Base-by-base conservation (phyloP, 108 stramenopile genomes). In the Nannochloropsis salina region DNA sequence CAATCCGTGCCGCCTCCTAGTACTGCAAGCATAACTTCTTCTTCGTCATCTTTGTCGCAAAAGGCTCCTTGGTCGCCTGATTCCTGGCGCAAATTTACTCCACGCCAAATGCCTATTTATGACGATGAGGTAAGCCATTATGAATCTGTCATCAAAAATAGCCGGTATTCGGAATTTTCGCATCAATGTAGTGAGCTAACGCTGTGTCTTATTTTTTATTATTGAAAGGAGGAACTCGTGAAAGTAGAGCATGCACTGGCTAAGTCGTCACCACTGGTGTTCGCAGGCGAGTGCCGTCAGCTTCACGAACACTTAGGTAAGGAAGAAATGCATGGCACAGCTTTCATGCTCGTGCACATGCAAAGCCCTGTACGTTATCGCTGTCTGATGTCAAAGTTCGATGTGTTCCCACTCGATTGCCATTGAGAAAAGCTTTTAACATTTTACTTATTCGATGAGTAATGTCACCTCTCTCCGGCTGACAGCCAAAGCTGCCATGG, bases 401-500 rank as follows among this genome's bases (percentile, higher is more conserved):
- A 31, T 31, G 31, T 31, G 31, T 31, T 31, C 31, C 31, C 31
- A 31, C 31, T 31, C 31, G 31, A 31, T 31, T 31, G 31, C 31
- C 31, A 31, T 31, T 31, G 31, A 31, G 31, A 31, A 31, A 31
- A 31, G 31, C 31, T 31, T 31, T 31, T 31, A 31, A 31, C 31
- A 31, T 31, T 31, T 31, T 31, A 31, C 31, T 31, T 31, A 31
- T 31, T 31, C 0, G 31, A 31, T 31, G 31, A 31, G 31, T 31
- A 31, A 31, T 31, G 31, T 31, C 31, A 31, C 15, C 15, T 3
- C 8, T n/a, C 61, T n/a, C 61, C n/a, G 20, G 61, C 61, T n/a
- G 20, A 74, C 61, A 74, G 61, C 95, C 31, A 93, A 95, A 80
- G 97, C 95, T 43, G 93, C 94, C 45, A 92, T 92, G 86, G 98